phyloP scores from a whole-genome alignment of 2,329 filamentous ascomycete genomes.

The Cordyceps farinosa region DNA sequence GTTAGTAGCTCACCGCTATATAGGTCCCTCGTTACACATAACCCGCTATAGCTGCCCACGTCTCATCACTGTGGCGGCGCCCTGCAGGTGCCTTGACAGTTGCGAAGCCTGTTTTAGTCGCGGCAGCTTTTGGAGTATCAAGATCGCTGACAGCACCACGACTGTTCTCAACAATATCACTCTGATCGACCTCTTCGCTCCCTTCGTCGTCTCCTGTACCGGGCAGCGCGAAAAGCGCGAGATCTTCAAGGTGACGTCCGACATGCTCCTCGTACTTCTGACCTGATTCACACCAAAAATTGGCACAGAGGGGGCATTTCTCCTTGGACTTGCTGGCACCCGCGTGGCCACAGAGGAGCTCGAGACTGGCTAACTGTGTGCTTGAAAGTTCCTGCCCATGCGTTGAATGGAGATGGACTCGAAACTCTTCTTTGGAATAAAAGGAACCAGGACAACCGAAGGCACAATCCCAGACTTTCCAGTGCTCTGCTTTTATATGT shows the following conservation, averaged over 20 bases:
- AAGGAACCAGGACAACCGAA: not conserved
- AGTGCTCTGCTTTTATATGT: not conserved
- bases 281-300: not conserved
- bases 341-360: not conserved
- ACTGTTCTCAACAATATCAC: no score
- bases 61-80: no score
- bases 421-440: not conserved
- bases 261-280: not conserved
- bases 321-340: not conserved
- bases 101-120: no score
- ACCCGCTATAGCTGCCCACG: no score
- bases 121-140: no score
- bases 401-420: not conserved
- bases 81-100: no score
- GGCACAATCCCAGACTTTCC: not conserved
- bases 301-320: not conserved
- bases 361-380: not conserved
- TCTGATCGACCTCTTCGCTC: no score
- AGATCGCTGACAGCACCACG: no score
- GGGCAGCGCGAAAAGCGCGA: not conserved
- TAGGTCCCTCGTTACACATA: no score
- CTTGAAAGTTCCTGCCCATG: not conserved
- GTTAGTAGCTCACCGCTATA: no score
- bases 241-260: not conserved
- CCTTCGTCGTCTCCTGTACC: not conserved